Percentiles rank a stretch among this genome's conserved stretches.
These are phyloP conservation scores for Rhynchospora pubera DNA, from an alignment of 176 grass and related monocot species.

Conservation along the genomic window DNA sequence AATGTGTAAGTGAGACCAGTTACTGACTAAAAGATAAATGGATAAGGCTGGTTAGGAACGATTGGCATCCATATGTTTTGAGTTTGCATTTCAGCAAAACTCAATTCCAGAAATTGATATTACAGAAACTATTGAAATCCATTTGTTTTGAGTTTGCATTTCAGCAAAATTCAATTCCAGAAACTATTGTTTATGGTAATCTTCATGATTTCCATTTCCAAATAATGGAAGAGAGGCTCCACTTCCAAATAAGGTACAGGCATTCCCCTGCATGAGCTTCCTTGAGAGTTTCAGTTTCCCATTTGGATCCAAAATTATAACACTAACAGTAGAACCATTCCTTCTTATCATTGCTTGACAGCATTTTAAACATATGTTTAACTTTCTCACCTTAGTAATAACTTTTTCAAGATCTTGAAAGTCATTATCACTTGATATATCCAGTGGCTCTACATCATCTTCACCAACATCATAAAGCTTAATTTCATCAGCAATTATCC, in stretches of 20 bases:
- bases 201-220: not conserved
- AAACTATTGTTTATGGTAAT: not conserved
- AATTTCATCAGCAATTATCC: conserved; percentile 66
- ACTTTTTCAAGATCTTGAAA: conserved; percentile 82
- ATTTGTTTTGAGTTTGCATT: not conserved
- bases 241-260: not conserved
- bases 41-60: not conserved
- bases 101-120: not conserved
- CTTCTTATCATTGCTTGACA: not conserved
- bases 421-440: conserved; percentile 42
- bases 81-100: not conserved
- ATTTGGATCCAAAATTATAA: conserved; percentile 4
- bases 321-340: not conserved
- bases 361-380: conserved; percentile 7
- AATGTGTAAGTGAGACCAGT: not conserved
- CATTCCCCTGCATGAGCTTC: not conserved
- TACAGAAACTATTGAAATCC: not conserved
- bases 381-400: conserved; percentile 61
- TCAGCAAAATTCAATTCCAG: not conserved
- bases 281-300: not conserved
- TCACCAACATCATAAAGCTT: conserved; percentile 72
- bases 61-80: not conserved
- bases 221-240: not conserved
- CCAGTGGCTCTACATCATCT: conserved; percentile 41
- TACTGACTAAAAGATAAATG: not conserved